phyloP scores from a whole-genome alignment of 2,329 filamentous ascomycete genomes.

The Penicillium sp. region DNA sequence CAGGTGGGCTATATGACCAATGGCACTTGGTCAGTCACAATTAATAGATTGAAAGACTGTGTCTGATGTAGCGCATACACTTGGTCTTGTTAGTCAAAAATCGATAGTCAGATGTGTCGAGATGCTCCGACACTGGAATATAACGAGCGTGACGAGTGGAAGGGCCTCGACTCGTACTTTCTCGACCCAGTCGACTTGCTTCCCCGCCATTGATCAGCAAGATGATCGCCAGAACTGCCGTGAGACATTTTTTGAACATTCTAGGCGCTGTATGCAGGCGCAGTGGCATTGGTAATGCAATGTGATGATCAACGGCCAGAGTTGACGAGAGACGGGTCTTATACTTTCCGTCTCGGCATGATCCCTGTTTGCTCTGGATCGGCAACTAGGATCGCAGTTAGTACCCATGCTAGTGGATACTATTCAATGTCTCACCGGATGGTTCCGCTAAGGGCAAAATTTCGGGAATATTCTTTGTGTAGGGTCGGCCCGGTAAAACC shows the following conservation, averaged over 20 bases:
- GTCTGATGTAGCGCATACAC: neutral
- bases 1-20: constrained; percentile 54
- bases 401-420: no score
- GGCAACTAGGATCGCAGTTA: no score
- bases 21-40: neutral
- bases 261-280: neutral
- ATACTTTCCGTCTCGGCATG: neutral
- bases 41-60: neutral
- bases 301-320: neutral
- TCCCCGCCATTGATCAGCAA: neutral
- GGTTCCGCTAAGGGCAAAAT: no score
- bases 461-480: no score
- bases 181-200: neutral
- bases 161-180: neutral
- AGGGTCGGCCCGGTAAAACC: no score
- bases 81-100: neutral
- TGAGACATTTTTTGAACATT: neutral
- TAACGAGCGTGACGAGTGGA: no score
- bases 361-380: no score
- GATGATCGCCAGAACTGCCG: neutral
- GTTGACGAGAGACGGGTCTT: neutral
- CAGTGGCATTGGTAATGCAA: neutral
- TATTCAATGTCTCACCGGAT: no score
- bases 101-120: neutral
- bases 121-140: neutral